phyloP scores from a whole-genome alignment of 306 rosid species.

The Betula pendula region DNA sequence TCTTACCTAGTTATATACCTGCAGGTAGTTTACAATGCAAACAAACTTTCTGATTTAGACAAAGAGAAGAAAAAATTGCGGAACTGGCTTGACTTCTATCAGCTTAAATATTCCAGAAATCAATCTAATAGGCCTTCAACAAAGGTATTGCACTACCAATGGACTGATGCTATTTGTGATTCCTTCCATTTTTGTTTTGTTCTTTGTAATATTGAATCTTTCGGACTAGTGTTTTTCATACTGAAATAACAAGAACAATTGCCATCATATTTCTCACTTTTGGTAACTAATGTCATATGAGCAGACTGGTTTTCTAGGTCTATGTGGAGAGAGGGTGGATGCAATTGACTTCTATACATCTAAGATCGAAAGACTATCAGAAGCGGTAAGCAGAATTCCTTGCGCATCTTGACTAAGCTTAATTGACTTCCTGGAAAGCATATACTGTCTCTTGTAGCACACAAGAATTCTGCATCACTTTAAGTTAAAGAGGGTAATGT shows the following conservation, averaged over 20 bases:
- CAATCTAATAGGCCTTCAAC: slow-evolving; percentile 55
- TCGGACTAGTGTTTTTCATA: not conserved
- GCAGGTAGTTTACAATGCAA: slow-evolving; percentile 90
- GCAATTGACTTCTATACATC: slow-evolving; percentile 66
- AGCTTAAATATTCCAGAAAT: slow-evolving; percentile 74
- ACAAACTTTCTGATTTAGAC: slow-evolving; percentile 69
- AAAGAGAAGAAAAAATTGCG: slow-evolving; percentile 67
- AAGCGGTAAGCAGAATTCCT: slow-evolving; percentile 55
- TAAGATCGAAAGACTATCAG: slow-evolving; percentile 53
- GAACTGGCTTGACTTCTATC: slow-evolving; percentile 94
- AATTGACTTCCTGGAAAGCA: not conserved
- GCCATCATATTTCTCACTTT: slow-evolving; percentile 7
- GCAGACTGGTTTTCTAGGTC: slow-evolving; percentile 96
- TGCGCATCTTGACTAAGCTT: slow-evolving; percentile 11
- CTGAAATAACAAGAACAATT: not conserved
- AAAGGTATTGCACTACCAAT: slow-evolving; percentile 56
- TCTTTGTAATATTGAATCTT: not conserved
- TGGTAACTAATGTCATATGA: slow-evolving; percentile 27
- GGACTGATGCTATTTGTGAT: slow-evolving; percentile 13
- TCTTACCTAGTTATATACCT: slow-evolving; percentile 26
- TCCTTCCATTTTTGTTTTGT: not conserved
- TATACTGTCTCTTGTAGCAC: not conserved
- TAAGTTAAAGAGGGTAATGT: not conserved
- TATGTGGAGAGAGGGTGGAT: slow-evolving; percentile 72
- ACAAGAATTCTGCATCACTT: not conserved